phyloP scores from a whole-genome alignment of 192 early-diverging fungal species.

The Physocladia obscura region DNA sequence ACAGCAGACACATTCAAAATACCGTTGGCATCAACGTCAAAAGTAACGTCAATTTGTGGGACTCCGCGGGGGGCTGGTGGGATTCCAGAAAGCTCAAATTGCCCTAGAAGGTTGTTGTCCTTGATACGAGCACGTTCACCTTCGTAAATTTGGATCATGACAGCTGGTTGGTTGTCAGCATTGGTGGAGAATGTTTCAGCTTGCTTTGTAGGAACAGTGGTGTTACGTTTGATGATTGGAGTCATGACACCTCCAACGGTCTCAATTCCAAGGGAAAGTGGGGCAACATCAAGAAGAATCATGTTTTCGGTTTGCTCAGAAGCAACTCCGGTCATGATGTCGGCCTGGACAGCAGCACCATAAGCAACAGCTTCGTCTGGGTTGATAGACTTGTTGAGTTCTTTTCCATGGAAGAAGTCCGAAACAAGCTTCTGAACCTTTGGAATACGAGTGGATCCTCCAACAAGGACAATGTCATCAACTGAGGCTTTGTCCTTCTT shows the following conservation, averaged over 20 bases:
- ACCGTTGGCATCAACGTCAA: slow-evolving; percentile 97
- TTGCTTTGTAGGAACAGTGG: slow-evolving; percentile 96
- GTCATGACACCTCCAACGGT: slow-evolving; percentile 99
- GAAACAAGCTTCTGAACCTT: slow-evolving; percentile 97
- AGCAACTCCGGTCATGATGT: slow-evolving; percentile 92
- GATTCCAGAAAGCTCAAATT: slow-evolving; percentile 97
- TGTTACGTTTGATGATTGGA: slow-evolving; percentile 95
- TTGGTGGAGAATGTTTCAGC: slow-evolving; percentile 98
- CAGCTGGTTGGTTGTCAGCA: slow-evolving; percentile 96
- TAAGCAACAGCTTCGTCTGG: slow-evolving; percentile 98
- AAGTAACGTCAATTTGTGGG: slow-evolving; percentile 94
- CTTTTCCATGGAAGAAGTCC: slow-evolving; percentile 98
- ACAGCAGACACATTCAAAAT: slow-evolving; percentile 90
- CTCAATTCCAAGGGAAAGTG: slow-evolving; percentile 97
- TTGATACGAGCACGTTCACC: slow-evolving; percentile 95
- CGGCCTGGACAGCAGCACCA: slow-evolving; percentile 97
- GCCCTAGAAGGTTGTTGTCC: slow-evolving; percentile 98
- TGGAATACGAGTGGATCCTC: slow-evolving; percentile 98
- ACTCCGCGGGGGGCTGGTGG: slow-evolving; percentile 95
- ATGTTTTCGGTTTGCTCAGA: slow-evolving; percentile 95
- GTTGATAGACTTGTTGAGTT: slow-evolving; percentile 98
- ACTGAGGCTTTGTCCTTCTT: slow-evolving; percentile 91
- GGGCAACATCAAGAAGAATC: slow-evolving; percentile 91
- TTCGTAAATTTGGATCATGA: slow-evolving; percentile 96
- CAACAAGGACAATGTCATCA: slow-evolving; percentile 94